Conservation (phyloP, 306 rosid genomes). For the Chamaecrista fasciculata region DNA sequence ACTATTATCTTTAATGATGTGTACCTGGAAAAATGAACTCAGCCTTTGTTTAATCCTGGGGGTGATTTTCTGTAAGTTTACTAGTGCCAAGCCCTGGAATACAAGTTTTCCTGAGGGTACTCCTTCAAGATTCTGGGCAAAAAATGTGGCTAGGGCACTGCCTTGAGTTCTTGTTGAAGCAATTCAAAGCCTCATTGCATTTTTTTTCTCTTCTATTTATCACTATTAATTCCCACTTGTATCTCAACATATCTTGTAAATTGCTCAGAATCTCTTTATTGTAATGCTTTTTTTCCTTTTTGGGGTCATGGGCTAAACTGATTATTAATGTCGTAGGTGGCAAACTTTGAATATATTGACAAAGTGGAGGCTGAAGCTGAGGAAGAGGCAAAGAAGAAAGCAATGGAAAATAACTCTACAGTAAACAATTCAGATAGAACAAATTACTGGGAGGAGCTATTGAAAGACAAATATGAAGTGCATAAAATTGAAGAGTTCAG, state of each 20-base stretch:
- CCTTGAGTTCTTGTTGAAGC: slow-evolving; percentile 17
- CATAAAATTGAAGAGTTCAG: slow-evolving; percentile 88
- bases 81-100: neutral
- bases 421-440: slow-evolving; percentile 58
- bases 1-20: neutral
- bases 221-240: neutral
- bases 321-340: slow-evolving; percentile 60
- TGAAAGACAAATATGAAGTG: slow-evolving; percentile 79
- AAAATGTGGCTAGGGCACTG: neutral
- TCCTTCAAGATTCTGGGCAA: neutral
- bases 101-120: neutral
- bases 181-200: neutral
- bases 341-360: slow-evolving; percentile 95
- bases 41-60: neutral
- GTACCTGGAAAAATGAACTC: slow-evolving; percentile 12
- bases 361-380: slow-evolving; percentile 74
- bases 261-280: neutral
- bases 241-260: neutral
- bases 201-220: neutral
- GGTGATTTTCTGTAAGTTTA: neutral
- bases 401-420: slow-evolving; percentile 33
- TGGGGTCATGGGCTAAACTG: slow-evolving; percentile 17
- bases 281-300: neutral
- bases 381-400: slow-evolving; percentile 68
- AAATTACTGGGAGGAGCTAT: slow-evolving; percentile 92